These are phyloP conservation scores for Albifimbria verrucaria DNA, from an alignment of 2,329 filamentous ascomycete genomes.

Conservation along the genomic window DNA sequence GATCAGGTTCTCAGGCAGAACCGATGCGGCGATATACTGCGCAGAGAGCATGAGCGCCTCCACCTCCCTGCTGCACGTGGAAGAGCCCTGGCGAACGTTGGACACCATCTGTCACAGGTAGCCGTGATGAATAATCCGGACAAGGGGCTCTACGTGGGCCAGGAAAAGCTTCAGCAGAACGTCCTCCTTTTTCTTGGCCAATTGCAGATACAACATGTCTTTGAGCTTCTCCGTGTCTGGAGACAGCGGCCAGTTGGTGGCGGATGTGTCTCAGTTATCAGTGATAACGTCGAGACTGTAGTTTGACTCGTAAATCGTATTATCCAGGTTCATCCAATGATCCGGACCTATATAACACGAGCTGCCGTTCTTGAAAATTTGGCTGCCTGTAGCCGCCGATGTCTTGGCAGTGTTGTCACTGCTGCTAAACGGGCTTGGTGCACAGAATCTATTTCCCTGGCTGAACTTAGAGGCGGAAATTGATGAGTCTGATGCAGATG, in stretches of 20 bases:
- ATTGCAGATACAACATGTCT: constrained; percentile 8
- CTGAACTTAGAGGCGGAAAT: constrained; percentile 4
- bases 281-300: constrained; percentile 7
- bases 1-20: constrained; percentile 8
- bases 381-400: constrained; percentile 8
- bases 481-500: constrained; percentile 7
- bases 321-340: constrained; percentile 11
- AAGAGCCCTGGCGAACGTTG: constrained; percentile 9
- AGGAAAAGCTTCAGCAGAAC: constrained; percentile 9
- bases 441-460: constrained; percentile 8
- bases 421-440: constrained; percentile 12
- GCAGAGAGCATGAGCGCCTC: constrained; percentile 12
- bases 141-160: constrained; percentile 11
- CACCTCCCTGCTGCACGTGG: constrained; percentile 6
- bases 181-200: constrained; percentile 10
- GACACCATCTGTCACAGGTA: constrained; percentile 12
- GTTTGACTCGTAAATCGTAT: constrained; percentile 7
- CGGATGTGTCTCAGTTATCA: constrained; percentile 4
- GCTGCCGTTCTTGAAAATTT: constrained; percentile 7
- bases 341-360: constrained; percentile 10
- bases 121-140: constrained; percentile 10
- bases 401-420: constrained; percentile 7
- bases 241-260: constrained; percentile 7
- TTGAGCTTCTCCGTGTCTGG: constrained; percentile 5
- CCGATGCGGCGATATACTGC: constrained; percentile 10